A percentile compares a stretch with the other conserved stretches of the same genome.
phyloP scores from a whole-genome alignment of 305 asterid species.

The Nicotiana rustica region DNA sequence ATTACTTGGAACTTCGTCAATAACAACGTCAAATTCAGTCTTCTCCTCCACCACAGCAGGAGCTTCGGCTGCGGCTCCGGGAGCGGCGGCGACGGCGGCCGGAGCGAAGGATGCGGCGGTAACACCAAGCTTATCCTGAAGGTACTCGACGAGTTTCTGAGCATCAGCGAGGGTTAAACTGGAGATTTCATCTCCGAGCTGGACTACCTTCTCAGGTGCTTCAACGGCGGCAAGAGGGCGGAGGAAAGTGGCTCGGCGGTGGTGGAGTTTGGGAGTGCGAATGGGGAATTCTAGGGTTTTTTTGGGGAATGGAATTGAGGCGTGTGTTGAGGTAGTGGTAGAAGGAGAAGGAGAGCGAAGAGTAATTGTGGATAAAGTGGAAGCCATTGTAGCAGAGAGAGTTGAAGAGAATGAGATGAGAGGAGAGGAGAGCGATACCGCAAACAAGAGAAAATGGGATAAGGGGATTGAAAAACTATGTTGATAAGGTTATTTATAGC shows the following conservation, averaged over 20 bases:
- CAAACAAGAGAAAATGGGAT: conserved; percentile 34
- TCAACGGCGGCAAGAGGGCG: conserved; percentile 78
- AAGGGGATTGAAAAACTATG: conserved; percentile 48
- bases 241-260: conserved; percentile 57
- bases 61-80: conserved; percentile 51
- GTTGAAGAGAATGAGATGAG: too few relatives aligned
- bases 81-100: conserved; percentile 59
- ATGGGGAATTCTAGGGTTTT: conserved; percentile 51
- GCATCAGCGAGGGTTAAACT: conserved; percentile 80
- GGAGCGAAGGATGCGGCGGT: conserved; percentile 91
- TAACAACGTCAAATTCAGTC: conserved; percentile 86
- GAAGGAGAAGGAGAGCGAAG: conserved; percentile 27
- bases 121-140: conserved; percentile 93
- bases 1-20: conserved; percentile 84
- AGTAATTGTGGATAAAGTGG: conserved; percentile 37
- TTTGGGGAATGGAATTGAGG: conserved; percentile 48
- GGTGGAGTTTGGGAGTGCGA: conserved; percentile 45
- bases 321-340: conserved; percentile 30
- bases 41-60: conserved; percentile 80
- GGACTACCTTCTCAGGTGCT: conserved; percentile 85
- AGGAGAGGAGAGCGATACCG: too few relatives aligned
- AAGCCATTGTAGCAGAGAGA: conserved; percentile 22
- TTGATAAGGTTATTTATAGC: conserved; percentile 59
- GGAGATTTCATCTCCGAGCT: conserved; percentile 88
- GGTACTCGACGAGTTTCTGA: conserved; percentile 92